Base-by-base conservation (phyloP, 2,329 filamentous ascomycete species). In the Lecanicillium sp. region DNA sequence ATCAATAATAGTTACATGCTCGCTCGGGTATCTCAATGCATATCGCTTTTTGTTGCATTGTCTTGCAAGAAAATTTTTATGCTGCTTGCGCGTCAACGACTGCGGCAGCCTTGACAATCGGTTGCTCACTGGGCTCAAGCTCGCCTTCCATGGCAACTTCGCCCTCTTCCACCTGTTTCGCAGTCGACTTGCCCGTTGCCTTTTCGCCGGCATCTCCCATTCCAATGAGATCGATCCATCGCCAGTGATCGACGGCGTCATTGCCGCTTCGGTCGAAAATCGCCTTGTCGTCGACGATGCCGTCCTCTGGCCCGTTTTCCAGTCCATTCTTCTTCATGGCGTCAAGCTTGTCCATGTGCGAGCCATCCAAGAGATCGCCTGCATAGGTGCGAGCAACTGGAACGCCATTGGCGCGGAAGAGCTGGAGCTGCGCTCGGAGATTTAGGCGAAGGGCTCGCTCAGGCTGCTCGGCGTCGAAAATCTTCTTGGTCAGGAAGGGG, bases 401-500 rank as follows among this genome's bases (percentile, higher is more conserved):
- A 2, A 78, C 56, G 3, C 58, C 62, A 37, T 74, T 73, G 17
- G 54, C 55, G 1, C 78, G 62, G 6, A 82, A 48, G 5, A 77
- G 55, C 55, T 81, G 76, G 35, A 79, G 57, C 17, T 73, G 59
- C 2, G 77, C 76, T 2, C 78, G 64, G 4, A 75, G 59, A 45
- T 82, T 82, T 3, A 81, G 60, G 15, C 73, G 65, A 35, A 82
- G 55, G 0, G 73, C 69, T 11, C 75, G 65, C 51, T 78, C 75
- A 0, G 78, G 77, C 37, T 75, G 65, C 33, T 73, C 68, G 0
- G 71, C 70, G 2, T 67, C 67, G 47, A 79, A 75, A 8, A 80
- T 67, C 47, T 67, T 70, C 50, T 68, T 72, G 8, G 73, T 78
- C 33, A 80, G 50, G 71, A 80, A 83, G 0, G 85, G 85, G 53